Evolutionary conservation across 345 rosid species (phyloP).

Genomic region (Cardiospermum halicacabum): DNA sequence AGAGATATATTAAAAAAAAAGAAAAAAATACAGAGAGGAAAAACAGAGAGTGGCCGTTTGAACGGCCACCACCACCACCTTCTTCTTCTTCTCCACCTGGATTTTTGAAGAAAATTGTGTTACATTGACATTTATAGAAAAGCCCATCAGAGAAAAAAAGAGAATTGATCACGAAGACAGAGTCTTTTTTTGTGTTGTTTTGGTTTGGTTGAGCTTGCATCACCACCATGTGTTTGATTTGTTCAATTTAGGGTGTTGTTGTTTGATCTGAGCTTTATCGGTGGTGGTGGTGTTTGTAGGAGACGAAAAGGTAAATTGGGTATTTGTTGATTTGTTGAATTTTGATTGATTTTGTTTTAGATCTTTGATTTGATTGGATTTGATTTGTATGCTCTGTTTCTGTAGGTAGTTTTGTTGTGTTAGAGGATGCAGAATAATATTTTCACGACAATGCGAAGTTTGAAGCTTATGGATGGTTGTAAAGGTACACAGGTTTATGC

Average conservation of each 20-base stretch:
- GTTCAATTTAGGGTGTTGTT: no score
- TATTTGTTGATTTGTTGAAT: conserved; percentile 5
- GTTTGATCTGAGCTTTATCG: no score
- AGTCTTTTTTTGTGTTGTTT: conserved; percentile 7
- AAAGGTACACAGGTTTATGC: conserved; percentile 71
- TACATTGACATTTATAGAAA: not conserved
- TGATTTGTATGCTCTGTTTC: conserved; percentile 1
- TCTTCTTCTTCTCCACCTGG: conserved; percentile 21
- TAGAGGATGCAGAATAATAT: conserved; percentile 72
- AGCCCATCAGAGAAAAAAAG: not conserved
- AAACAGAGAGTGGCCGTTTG: conserved; percentile 33
- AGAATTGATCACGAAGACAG: not conserved
- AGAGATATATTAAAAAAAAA: not conserved
- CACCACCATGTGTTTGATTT: conserved; percentile 19
- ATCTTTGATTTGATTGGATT: conserved; percentile 12
- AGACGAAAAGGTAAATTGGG: conserved; percentile 11
- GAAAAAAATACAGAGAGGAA: not conserved
- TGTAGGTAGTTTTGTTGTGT: conserved; percentile 1
- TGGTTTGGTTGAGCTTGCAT: conserved; percentile 19
- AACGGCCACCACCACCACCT: conserved; percentile 41
- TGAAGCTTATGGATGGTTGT: conserved; percentile 77
- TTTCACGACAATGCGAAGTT: conserved; percentile 81
- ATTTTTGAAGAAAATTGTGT: conserved; percentile 1
- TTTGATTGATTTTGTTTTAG: not conserved
- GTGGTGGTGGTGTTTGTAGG: conserved; percentile 46